Percentiles rank a stretch among this genome's conserved stretches.
Conservation (phyloP, 345 rosid species). For the Geranium brycei region DNA sequence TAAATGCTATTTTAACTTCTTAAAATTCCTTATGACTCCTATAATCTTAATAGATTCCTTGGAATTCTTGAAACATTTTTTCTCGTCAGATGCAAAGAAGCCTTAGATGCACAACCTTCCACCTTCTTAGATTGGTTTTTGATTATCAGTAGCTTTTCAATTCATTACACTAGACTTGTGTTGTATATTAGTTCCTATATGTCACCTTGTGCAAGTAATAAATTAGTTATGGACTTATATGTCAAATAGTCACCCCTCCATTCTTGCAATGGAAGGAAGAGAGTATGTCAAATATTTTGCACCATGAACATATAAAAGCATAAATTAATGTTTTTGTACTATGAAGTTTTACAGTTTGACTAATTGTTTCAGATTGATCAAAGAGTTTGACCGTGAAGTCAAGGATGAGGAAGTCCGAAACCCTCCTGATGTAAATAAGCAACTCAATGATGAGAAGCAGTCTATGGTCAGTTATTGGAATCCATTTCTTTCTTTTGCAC, state of each 20-base stretch:
- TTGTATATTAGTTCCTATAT: neutral
- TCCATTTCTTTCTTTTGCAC: neutral
- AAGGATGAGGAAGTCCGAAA: slow-evolving; percentile 71
- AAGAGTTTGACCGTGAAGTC: slow-evolving; percentile 80
- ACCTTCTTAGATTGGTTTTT: too few species aligned
- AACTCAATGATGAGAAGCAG: slow-evolving; percentile 90
- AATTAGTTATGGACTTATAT: neutral
- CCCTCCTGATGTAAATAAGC: slow-evolving; percentile 74
- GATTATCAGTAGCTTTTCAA: too few species aligned
- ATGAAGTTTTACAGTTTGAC: slow-evolving; percentile 3
- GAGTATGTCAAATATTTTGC: too few species aligned
- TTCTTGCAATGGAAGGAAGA: neutral
- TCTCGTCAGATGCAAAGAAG: too few species aligned
- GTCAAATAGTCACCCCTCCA: neutral
- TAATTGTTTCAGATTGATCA: slow-evolving; percentile 52
- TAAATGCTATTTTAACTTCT: too few species aligned
- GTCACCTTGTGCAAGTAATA: neutral
- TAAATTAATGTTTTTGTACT: too few species aligned
- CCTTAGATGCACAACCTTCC: too few species aligned
- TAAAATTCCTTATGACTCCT: too few species aligned
- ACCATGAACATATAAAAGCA: too few species aligned
- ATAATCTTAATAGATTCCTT: too few species aligned
- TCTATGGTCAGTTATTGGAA: slow-evolving; percentile 54
- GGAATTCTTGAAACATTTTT: too few species aligned
- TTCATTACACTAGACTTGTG: too few species aligned